Conservation (phyloP, 2,329 filamentous ascomycete species). For the Phaeoacremonium minimum region DNA sequence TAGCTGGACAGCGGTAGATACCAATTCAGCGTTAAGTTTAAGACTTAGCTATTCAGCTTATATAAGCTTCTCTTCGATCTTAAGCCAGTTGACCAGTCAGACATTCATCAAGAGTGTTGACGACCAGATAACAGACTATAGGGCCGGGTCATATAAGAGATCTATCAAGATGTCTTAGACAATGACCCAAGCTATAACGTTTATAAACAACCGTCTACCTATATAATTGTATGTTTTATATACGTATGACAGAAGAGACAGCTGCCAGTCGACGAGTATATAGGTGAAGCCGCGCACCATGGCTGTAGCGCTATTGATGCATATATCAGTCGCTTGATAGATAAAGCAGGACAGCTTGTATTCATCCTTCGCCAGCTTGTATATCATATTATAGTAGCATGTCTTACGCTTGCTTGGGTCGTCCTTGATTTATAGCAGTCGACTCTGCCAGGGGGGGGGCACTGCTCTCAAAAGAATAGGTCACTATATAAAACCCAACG, state of each 20-base stretch:
- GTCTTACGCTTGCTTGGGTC: not conserved
- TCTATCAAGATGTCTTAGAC: conserved; percentile 30
- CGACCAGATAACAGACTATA: conserved; percentile 28
- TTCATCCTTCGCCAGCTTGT: not conserved
- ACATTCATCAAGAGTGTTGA: conserved; percentile 47
- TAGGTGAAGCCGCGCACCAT: conserved; percentile 39
- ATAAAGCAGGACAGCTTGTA: not conserved
- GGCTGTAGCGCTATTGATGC: conserved; percentile 28
- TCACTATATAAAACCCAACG: not conserved
- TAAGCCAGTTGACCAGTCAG: conserved; percentile 21
- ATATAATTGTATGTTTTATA: conserved; percentile 21
- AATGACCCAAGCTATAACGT: conserved; percentile 29
- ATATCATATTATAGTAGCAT: not conserved
- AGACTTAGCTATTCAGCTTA: conserved; percentile 19
- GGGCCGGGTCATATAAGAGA: conserved; percentile 30
- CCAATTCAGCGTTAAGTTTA: conserved; percentile 28
- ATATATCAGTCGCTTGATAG: conserved; percentile 19
- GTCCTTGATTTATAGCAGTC: not conserved
- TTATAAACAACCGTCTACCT: conserved; percentile 27
- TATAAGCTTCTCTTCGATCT: conserved; percentile 26
- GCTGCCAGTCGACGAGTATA: conserved; percentile 24
- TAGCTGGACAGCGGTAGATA: not conserved
- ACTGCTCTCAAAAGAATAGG: not conserved
- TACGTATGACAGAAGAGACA: conserved; percentile 28
- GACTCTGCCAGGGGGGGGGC: not conserved